These are phyloP conservation scores for Syncephalastrum monosporum DNA, from an alignment of 371 early-diverging fungal genomes.

Conservation along the genomic window DNA sequence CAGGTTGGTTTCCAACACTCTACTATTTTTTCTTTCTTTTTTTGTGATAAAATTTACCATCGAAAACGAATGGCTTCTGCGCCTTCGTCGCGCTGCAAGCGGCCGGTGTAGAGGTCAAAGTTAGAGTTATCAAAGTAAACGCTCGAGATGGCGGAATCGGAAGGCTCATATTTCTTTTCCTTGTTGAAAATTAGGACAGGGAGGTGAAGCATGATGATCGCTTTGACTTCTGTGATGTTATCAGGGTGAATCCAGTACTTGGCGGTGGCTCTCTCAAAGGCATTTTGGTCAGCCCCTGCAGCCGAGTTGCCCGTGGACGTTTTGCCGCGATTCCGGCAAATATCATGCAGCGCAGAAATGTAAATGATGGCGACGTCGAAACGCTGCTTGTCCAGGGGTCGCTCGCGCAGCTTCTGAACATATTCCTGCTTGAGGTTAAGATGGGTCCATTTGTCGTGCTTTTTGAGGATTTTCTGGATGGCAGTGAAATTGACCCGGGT, in stretches of 20 bases:
- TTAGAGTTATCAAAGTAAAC: slow-evolving; percentile 89
- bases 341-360: slow-evolving; percentile 84
- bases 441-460: slow-evolving; percentile 79
- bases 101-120: slow-evolving; percentile 82
- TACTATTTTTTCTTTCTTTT: slow-evolving; percentile 4
- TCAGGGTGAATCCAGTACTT: slow-evolving; percentile 98
- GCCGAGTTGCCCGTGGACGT: slow-evolving; percentile 42
- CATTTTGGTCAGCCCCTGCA: slow-evolving; percentile 62
- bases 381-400: slow-evolving; percentile 83
- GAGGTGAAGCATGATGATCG: slow-evolving; percentile 80
- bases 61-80: slow-evolving; percentile 87
- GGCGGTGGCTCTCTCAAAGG: slow-evolving; percentile 85
- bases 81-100: slow-evolving; percentile 83
- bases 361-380: slow-evolving; percentile 85
- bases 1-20: not conserved
- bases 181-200: slow-evolving; percentile 76
- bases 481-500: slow-evolving; percentile 92
- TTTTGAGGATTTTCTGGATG: slow-evolving; percentile 92
- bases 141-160: slow-evolving; percentile 71
- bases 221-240: slow-evolving; percentile 88
- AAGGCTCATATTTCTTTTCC: slow-evolving; percentile 24
- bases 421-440: slow-evolving; percentile 51
- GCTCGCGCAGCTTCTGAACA: slow-evolving; percentile 74
- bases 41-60: slow-evolving; percentile 65
- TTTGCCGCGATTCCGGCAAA: slow-evolving; percentile 60